phyloP scores from a whole-genome alignment of 257 asterid genomes.

The Phtheirospermum japonicum region DNA sequence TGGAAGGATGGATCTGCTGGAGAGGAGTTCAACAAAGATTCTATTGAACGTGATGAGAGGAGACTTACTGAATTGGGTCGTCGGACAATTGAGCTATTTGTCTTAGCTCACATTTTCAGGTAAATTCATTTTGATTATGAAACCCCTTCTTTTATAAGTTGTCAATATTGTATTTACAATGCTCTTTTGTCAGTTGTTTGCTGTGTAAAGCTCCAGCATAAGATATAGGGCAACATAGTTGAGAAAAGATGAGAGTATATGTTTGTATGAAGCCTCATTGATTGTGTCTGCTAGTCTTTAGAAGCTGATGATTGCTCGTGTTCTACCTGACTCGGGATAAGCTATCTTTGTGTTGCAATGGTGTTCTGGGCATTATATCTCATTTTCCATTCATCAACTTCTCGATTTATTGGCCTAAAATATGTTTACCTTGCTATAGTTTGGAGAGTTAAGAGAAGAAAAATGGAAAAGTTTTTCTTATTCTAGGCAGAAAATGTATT shows the following conservation, averaged over 20 bases:
- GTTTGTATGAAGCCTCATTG: not conserved
- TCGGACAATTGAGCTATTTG: slow-evolving; percentile 86
- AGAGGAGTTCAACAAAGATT: slow-evolving; percentile 75
- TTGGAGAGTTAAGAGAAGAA: slow-evolving; percentile 4
- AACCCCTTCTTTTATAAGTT: not conserved
- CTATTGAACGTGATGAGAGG: slow-evolving; percentile 81
- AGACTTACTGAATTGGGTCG: slow-evolving; percentile 94
- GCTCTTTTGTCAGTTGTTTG: too few species aligned
- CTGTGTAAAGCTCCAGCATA: not conserved
- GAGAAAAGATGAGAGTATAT: not conserved
- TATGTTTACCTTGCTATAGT: not conserved
- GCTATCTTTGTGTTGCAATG: slow-evolving; percentile 1
- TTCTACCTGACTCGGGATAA: too few species aligned
- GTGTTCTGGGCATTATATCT: not conserved
- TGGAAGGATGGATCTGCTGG: slow-evolving; percentile 76
- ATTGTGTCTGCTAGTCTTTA: too few species aligned
- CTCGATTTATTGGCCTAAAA: not conserved
- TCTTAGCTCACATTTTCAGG: slow-evolving; percentile 88
- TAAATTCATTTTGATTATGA: slow-evolving; percentile 26
- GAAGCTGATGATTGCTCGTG: too few species aligned
- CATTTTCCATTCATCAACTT: slow-evolving; percentile 1
- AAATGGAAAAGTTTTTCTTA: not conserved
- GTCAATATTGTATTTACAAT: slow-evolving; percentile 37
- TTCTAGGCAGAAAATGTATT: not conserved
- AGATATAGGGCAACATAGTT: not conserved